Base-by-base conservation (phyloP, 2,329 filamentous ascomycete genomes). In the Pseudogymnoascus sp. region DNA sequence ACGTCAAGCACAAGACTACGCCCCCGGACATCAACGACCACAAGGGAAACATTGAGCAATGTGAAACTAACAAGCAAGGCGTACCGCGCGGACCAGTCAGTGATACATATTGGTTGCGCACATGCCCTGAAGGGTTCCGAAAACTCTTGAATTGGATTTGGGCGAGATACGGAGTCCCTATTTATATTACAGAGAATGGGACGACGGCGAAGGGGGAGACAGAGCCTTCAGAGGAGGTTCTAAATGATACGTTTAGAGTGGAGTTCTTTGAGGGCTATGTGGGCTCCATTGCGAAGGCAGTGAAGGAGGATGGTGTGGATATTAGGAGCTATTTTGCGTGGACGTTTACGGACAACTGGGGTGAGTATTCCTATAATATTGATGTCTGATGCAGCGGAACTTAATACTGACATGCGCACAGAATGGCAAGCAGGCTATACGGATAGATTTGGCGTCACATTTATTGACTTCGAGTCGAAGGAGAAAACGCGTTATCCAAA, bases 181-280 rank as follows among this genome's bases (percentile, higher is more conserved):
- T 95, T 76, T 93, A 91, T 73, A 88, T 94, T 61, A 95, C 91
- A 0, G 91, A 96, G 79, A 95, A 92, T 74, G 91, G 91, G 36
- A 95, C 90, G 3, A 90, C 87, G 68, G 75, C 94, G 72, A 90
- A 91, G 75, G 87, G 86, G 55, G 91, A 96, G 78, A 92, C 90
- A 71, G 86, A 92, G 65, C 76, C 92, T 71, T 76, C 85, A 1
- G 74, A 83, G 27, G 85, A 90, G 64, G 69, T 94, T 64, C 77
- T 95, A 55, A 77, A 93, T 63, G 91, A 96, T 73, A 87, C 90
- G 67, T 93, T 95, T 80, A 83, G 92, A 18, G 85, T 85, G 60
- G 78, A 87, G 71, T 96, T 94, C 76, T 95, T 90, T 76, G 76
- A 86, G 63, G 85, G 82, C 60, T 95, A 96, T 72, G 83, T 94